A percentile compares a stretch with the other conserved stretches of the same genome.
Conservation (phyloP, 139 green algal species). For the Diplosphaera chodatii region DNA sequence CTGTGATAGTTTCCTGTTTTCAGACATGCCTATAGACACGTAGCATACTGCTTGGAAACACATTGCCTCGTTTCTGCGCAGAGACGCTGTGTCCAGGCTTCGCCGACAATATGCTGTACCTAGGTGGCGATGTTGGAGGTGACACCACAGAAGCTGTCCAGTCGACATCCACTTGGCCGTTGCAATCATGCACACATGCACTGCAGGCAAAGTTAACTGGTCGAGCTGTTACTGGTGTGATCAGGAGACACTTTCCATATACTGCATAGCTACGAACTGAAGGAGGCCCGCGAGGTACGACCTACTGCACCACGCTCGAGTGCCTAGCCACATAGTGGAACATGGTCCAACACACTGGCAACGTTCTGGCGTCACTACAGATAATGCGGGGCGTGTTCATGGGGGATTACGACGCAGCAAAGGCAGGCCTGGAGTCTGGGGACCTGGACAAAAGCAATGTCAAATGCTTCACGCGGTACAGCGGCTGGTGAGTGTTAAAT, state of each 20-base stretch:
- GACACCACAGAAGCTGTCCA: too few species aligned
- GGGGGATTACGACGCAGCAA: slow-evolving; percentile 29
- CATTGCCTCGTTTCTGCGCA: too few species aligned
- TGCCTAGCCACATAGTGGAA: too few species aligned
- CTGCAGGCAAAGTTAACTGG: too few species aligned
- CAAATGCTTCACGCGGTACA: slow-evolving; percentile 51
- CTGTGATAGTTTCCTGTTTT: too few species aligned
- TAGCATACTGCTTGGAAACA: too few species aligned
- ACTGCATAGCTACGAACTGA: slow-evolving; percentile 47
- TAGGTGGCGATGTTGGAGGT: slow-evolving; percentile 82
- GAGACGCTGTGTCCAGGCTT: slow-evolving; percentile 47
- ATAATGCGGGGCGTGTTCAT: slow-evolving; percentile 45
- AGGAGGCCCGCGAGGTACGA: slow-evolving; percentile 33
- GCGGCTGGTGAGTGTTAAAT: neutral
- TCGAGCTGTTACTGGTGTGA: too few species aligned
- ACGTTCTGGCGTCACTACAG: slow-evolving; percentile 13
- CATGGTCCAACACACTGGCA: neutral
- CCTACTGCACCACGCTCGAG: neutral
- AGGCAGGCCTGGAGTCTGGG: slow-evolving; percentile 5
- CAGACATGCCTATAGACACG: too few species aligned
- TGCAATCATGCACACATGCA: too few species aligned
- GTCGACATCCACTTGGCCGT: too few species aligned
- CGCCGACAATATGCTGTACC: slow-evolving; percentile 45
- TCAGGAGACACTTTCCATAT: slow-evolving; percentile 45
- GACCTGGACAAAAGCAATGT: slow-evolving; percentile 43